These are phyloP conservation scores for Coccomyxa subellipsoidea DNA, from an alignment of 163 green algal genomes.

Conservation along the genomic window DNA sequence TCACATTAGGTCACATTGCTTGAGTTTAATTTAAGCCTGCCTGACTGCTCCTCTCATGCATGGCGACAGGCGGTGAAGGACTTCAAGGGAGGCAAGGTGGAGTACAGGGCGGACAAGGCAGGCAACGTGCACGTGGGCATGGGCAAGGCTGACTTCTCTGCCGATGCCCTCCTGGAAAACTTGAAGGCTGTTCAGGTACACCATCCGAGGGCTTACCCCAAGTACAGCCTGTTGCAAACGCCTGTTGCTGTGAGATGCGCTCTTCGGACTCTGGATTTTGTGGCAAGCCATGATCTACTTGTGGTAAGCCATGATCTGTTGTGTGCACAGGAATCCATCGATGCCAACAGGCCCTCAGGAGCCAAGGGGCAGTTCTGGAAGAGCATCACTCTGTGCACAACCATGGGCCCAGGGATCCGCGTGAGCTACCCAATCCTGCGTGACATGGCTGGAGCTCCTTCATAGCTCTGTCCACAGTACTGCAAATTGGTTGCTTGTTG, in stretches of 20 bases:
- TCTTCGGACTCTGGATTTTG: too few relatives aligned
- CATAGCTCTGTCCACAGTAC: too few relatives aligned
- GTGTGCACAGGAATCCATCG: conserved; percentile 79
- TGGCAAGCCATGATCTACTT: too few relatives aligned
- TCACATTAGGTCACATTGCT: neutral
- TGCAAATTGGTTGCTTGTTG: neutral
- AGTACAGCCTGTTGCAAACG: too few relatives aligned
- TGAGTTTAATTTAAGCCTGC: neutral
- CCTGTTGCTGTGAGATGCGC: too few relatives aligned
- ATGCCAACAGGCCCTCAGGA: conserved; percentile 87
- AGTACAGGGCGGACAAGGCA: conserved; percentile 97
- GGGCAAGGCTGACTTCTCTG: conserved; percentile 87
- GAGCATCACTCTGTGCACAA: conserved; percentile 87
- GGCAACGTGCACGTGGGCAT: conserved; percentile 97
- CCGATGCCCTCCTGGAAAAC: conserved; percentile 87
- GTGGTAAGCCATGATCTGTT: too few relatives aligned
- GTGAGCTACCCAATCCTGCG: conserved; percentile 67
- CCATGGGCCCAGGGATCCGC: conserved; percentile 91
- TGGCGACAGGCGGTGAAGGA: conserved; percentile 88
- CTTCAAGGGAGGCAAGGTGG: conserved; percentile 98
- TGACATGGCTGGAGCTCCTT: conserved; percentile 24
- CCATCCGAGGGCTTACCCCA: too few relatives aligned
- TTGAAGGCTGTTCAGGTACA: conserved; percentile 87
- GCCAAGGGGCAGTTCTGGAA: conserved; percentile 98
- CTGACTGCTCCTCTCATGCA: neutral